A percentile compares a stretch with the other conserved stretches of the same genome.
phyloP scores from a whole-genome alignment of 2,329 filamentous ascomycete species.

The Zopfia rhizophila region DNA sequence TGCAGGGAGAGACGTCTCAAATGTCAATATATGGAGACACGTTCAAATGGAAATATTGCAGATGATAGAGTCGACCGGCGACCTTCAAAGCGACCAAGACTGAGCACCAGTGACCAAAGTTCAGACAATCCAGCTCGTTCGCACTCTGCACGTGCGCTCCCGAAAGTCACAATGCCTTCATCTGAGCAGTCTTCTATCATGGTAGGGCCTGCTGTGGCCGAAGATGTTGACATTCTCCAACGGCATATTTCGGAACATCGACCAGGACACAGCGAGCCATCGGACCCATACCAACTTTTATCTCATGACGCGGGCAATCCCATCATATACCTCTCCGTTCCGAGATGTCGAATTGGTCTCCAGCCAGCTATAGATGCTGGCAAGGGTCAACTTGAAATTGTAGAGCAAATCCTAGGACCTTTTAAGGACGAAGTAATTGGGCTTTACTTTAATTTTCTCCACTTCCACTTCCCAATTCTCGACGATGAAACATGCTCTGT shows the following conservation, averaged over 20 bases:
- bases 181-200: slow-evolving; percentile 50
- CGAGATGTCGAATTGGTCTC: slow-evolving; percentile 60
- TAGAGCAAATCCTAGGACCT: slow-evolving; percentile 53
- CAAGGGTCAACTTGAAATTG: slow-evolving; percentile 51
- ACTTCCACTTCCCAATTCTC: slow-evolving; percentile 53
- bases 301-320: slow-evolving; percentile 56
- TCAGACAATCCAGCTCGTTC: slow-evolving; percentile 32
- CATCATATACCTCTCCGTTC: slow-evolving; percentile 58
- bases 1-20: slow-evolving; percentile 51
- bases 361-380: slow-evolving; percentile 47
- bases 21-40: slow-evolving; percentile 49
- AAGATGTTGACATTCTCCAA: slow-evolving; percentile 54
- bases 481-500: slow-evolving; percentile 51
- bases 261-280: slow-evolving; percentile 30
- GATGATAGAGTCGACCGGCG: slow-evolving; percentile 33
- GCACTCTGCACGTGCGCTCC: slow-evolving; percentile 38
- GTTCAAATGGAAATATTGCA: slow-evolving; percentile 23
- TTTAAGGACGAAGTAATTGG: slow-evolving; percentile 52
- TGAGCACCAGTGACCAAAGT: slow-evolving; percentile 33
- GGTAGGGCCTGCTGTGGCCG: slow-evolving; percentile 53
- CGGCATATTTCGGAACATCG: slow-evolving; percentile 50
- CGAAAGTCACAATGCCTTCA: slow-evolving; percentile 32
- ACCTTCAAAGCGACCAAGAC: slow-evolving; percentile 38
- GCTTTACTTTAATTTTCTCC: slow-evolving; percentile 57
- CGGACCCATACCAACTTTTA: slow-evolving; percentile 62